Base-by-base conservation (phyloP, 177 flowering plant genomes). In the Telopea speciosissima region DNA sequence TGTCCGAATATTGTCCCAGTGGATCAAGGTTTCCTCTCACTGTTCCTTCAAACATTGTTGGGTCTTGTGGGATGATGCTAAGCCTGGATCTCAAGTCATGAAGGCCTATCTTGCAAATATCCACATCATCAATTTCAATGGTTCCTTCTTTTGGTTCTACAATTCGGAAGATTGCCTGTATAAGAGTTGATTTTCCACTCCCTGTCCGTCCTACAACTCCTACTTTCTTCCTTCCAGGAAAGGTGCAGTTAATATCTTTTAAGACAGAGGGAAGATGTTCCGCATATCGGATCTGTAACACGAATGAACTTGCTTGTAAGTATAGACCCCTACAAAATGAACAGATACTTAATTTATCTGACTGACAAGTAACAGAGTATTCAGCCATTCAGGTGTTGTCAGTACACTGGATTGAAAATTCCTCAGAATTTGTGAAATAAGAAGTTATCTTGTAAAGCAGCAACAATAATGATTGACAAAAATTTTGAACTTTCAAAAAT, bases 131-230 rank as follows among this genome's bases (percentile, higher is more conserved):
- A 67, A 94, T 90, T 40, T 80, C 60, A 68, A 94, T 90, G 76
- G 77, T 89, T 66, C 97, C 99, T 33, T 89, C 85, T 77, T 81
- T 78, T 9, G 99, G 90, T 72, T 94, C 99, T 62, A 92, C 90
- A 24, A 86, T 80, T 73, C 97, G 84, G 85, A 92, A 94, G 33
- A 94, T 78, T 21, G 99, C 97, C 67, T 94, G 99, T 74, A 94
- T 92, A 36, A 92, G 93, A 22, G 99, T 94, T 65, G 99, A 94
- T 81, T 94, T 94, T 23, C 99, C 99, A 70, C 99, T 92, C 9
- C 99, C 99, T 24, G 99, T 94, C 74, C 99, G 81, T 74, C 99
- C 99, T 19, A 94, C 99, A 45, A 92, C 89, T 24, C 99, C 97
- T 24, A 91, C 76, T 76, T 90, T 94, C 78, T 79, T 88, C 78